Conservation (phyloP, 1,139 yeast species). For the Magnusiomyces paraingens region DNA sequence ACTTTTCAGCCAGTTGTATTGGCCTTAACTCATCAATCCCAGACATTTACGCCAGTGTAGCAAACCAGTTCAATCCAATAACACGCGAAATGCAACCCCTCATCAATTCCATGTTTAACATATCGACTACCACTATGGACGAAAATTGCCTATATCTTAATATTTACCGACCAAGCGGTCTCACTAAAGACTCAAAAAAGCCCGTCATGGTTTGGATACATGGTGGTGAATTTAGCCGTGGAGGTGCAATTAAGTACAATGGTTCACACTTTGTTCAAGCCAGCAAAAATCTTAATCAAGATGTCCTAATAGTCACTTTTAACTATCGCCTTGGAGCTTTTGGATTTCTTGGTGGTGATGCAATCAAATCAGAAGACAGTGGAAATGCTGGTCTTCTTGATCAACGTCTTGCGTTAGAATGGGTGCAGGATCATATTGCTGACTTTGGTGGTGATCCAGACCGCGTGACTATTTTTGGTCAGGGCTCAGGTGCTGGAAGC, state of each 20-base stretch:
- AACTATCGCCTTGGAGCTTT: slow-evolving; percentile 13
- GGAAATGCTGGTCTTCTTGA: slow-evolving; percentile 31
- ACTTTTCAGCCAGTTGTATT: neutral
- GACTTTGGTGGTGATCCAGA: slow-evolving; percentile 32
- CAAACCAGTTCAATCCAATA: neutral
- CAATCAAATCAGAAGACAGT: slow-evolving; percentile 22
- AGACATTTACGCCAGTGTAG: neutral
- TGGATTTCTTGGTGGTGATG: slow-evolving; percentile 18
- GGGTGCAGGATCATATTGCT: slow-evolving; percentile 29
- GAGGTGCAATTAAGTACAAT: slow-evolving; percentile 10
- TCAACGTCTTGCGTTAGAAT: slow-evolving; percentile 29
- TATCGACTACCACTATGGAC: neutral
- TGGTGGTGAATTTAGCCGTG: slow-evolving; percentile 6
- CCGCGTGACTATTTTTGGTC: slow-evolving; percentile 29
- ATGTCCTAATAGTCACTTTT: neutral
- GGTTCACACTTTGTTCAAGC: neutral
- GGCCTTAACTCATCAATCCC: neutral
- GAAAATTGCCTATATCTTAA: slow-evolving; percentile 23
- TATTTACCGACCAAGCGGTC: slow-evolving; percentile 1
- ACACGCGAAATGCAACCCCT: neutral
- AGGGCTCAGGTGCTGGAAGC: slow-evolving; percentile 31
- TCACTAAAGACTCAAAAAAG: neutral
- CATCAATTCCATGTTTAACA: neutral
- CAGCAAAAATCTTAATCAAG: neutral
- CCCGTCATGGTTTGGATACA: slow-evolving; percentile 7